These are phyloP conservation scores for Eimeria falciformis DNA, from an alignment of 169 alveolate species.

Conservation along the genomic window DNA sequence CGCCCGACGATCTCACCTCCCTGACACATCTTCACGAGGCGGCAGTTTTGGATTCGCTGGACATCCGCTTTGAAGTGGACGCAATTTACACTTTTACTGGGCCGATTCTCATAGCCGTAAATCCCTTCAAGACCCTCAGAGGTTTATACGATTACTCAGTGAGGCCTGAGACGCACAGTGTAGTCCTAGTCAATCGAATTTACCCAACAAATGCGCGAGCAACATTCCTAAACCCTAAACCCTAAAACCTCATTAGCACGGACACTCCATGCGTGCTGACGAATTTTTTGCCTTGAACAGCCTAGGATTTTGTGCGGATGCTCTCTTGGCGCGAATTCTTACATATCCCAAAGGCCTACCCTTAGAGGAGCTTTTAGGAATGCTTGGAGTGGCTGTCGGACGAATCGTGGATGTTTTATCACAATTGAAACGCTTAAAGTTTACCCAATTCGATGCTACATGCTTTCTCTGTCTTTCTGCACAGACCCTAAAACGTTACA, in stretches of 20 bases:
- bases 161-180: not conserved
- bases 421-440: no score
- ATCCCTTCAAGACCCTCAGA: conserved; percentile 93
- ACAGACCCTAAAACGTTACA: not conserved
- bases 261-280: no score
- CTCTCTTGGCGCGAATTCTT: no score
- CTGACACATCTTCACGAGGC: conserved; percentile 94
- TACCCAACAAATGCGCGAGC: not conserved
- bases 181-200: not conserved
- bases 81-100: conserved; percentile 96
- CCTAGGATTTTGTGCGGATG: no score
- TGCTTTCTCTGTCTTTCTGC: not conserved
- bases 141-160: conserved; percentile 84
- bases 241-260: not conserved
- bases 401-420: no score
- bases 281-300: no score
- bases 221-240: conserved; percentile 1
- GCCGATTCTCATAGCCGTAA: conserved; percentile 97
- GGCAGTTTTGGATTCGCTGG: conserved; percentile 94
- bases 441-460: not conserved
- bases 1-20: conserved; percentile 89
- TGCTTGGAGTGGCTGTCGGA: no score
- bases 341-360: not conserved
- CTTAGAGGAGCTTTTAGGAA: not conserved
- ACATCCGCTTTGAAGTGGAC: conserved; percentile 92